Evolutionary conservation across 2,329 filamentous ascomycete species (phyloP).

Genomic region (Dactylellina drechsleri): DNA sequence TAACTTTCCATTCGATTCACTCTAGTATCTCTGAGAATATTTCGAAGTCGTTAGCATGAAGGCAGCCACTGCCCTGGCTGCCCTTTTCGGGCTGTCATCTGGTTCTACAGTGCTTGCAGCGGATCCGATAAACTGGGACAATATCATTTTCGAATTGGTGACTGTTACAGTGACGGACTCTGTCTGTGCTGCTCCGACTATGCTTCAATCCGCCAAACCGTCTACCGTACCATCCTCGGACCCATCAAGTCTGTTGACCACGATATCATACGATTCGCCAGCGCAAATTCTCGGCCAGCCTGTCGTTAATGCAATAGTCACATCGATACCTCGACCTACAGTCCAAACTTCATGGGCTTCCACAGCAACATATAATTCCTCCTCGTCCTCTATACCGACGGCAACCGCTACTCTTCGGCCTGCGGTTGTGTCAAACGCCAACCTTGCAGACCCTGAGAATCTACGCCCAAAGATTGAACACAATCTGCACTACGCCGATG

Average conservation of each 20-base stretch:
- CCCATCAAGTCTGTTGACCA: slow-evolving; percentile 1
- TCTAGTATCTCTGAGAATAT: not conserved
- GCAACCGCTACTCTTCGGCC: slow-evolving; percentile 40
- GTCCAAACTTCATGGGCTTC: slow-evolving; percentile 35
- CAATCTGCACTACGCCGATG: slow-evolving; percentile 36
- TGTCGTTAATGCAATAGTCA: slow-evolving; percentile 22
- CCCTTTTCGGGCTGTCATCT: slow-evolving; percentile 23
- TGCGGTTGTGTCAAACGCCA: slow-evolving; percentile 32
- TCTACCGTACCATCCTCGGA: not conserved
- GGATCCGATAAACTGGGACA: slow-evolving; percentile 45
- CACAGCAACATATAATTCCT: slow-evolving; percentile 19
- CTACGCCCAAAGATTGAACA: slow-evolving; percentile 38
- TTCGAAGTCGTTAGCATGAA: slow-evolving; percentile 11
- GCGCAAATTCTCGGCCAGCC: slow-evolving; percentile 42
- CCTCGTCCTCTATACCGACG: slow-evolving; percentile 8
- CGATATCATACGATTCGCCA: slow-evolving; percentile 20
- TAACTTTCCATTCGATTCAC: not conserved
- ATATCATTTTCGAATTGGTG: slow-evolving; percentile 43
- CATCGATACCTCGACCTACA: slow-evolving; percentile 29
- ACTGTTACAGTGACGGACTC: slow-evolving; percentile 36
- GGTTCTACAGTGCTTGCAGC: slow-evolving; percentile 15
- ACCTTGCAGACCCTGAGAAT: slow-evolving; percentile 40
- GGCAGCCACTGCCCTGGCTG: slow-evolving; percentile 16
- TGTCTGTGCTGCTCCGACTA: slow-evolving; percentile 9
- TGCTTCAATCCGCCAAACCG: not conserved